phyloP scores from a whole-genome alignment of 305 asterid species.

The Plantago coronopus region DNA sequence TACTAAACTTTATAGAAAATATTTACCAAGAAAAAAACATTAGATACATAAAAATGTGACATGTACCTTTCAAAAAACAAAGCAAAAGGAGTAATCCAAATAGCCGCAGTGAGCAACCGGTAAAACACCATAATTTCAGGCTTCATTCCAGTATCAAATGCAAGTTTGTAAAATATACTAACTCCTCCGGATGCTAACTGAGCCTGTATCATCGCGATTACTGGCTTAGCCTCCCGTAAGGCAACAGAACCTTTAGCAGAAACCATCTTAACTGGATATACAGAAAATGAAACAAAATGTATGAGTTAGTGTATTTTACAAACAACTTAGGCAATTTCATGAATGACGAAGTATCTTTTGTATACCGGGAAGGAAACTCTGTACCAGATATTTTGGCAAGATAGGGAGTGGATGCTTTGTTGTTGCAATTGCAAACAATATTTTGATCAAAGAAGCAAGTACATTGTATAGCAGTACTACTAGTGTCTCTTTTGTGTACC shows the following conservation, averaged over 20 bases:
- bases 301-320: no score
- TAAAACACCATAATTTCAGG: constrained; percentile 28
- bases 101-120: constrained; percentile 27
- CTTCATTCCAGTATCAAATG: constrained; percentile 31
- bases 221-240: constrained; percentile 14
- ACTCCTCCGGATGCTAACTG: constrained; percentile 27
- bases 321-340: neutral
- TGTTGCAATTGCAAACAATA: no score
- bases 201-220: constrained; percentile 21
- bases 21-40: no score
- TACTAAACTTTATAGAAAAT: no score
- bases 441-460: no score
- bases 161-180: constrained; percentile 26
- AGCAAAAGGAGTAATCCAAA: constrained; percentile 35
- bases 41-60: no score
- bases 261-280: constrained; percentile 7
- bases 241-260: neutral
- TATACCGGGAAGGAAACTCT: no score
- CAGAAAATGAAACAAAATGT: neutral
- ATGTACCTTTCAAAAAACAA: constrained; percentile 31
- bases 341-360: no score
- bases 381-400: no score
- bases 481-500: no score
- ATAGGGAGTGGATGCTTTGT: no score
- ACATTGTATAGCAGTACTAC: no score